Evolutionary conservation across 176 grass and related monocot genomes (phyloP).

Genomic region (Juncus inflexus): DNA sequence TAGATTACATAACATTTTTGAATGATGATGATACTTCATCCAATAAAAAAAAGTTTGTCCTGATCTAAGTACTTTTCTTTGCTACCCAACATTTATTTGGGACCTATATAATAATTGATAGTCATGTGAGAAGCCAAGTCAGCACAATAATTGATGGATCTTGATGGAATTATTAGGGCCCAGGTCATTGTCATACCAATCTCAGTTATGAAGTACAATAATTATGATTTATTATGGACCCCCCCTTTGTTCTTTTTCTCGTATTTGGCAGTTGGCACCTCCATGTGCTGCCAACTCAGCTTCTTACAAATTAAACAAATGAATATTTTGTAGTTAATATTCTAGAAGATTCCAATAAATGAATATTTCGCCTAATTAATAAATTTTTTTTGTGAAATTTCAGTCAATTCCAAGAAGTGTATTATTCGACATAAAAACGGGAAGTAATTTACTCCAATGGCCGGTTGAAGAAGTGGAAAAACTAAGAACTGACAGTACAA

Average conservation of each 20-base stretch:
- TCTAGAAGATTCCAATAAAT: too few relatives aligned
- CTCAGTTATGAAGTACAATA: conserved; percentile 1
- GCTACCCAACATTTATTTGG: neutral
- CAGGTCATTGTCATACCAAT: neutral
- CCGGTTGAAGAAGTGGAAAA: conserved; percentile 70
- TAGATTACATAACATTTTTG: too few relatives aligned
- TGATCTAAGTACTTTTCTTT: too few relatives aligned
- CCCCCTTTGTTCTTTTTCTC: conserved; percentile 1
- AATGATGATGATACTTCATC: too few relatives aligned
- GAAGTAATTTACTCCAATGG: conserved; percentile 81
- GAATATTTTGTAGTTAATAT: too few relatives aligned
- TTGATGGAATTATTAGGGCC: conserved; percentile 2
- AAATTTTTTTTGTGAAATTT: neutral
- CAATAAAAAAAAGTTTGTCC: too few relatives aligned
- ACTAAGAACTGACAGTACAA: conserved; percentile 47
- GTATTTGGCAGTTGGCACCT: neutral
- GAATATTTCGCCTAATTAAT: too few relatives aligned
- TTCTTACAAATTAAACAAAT: too few relatives aligned
- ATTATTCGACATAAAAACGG: conserved; percentile 69
- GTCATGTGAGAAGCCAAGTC: neutral
- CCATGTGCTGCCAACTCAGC: conserved; percentile 13
- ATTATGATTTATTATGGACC: neutral
- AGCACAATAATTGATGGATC: conserved; percentile 8
- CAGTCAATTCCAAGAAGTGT: conserved; percentile 76
- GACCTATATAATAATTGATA: conserved; percentile 10